Evolutionary conservation across 2,329 filamentous ascomycete species (phyloP).

Genomic region (Thielaviopsis euricoi): DNA sequence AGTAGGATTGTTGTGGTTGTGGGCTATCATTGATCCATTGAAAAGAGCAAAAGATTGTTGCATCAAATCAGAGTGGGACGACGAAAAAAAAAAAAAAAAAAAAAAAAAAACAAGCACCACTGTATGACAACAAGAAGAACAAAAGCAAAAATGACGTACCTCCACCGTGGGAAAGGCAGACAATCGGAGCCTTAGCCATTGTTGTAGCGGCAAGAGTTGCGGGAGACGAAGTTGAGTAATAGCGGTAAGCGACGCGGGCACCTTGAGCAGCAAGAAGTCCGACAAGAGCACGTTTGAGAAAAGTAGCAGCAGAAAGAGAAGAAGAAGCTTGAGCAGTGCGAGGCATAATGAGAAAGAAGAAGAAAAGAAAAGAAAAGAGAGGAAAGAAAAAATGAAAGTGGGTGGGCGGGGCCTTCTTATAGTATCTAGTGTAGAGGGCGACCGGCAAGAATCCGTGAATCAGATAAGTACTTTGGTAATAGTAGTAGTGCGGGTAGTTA

Average conservation of each 20-base stretch:
- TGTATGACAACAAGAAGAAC: background rate
- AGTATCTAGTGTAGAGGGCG: background rate
- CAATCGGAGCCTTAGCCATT: conserved; percentile 27
- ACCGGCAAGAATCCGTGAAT: background rate
- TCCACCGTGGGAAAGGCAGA: conserved; percentile 34
- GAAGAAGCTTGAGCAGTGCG: background rate
- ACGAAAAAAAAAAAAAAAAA: background rate
- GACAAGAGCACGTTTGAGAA: conserved; percentile 7
- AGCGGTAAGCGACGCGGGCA: conserved; percentile 1
- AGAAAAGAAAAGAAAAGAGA: background rate
- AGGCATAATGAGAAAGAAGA: background rate
- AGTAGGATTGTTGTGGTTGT: background rate
- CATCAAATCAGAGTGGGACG: background rate
- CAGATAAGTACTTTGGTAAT: background rate
- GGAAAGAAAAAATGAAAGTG: background rate
- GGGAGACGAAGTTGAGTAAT: background rate
- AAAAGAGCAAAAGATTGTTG: background rate
- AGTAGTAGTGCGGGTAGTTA: no score
- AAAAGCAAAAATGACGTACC: conserved; percentile 18
- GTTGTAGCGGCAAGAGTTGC: conserved; percentile 5
- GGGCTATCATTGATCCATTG: background rate
- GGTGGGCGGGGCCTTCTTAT: background rate
- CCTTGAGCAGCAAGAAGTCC: conserved; percentile 11
- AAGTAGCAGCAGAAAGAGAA: background rate
- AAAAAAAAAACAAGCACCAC: background rate